Conservation (phyloP, 305 asterid genomes). For the Stenogyne calaminthoides region DNA sequence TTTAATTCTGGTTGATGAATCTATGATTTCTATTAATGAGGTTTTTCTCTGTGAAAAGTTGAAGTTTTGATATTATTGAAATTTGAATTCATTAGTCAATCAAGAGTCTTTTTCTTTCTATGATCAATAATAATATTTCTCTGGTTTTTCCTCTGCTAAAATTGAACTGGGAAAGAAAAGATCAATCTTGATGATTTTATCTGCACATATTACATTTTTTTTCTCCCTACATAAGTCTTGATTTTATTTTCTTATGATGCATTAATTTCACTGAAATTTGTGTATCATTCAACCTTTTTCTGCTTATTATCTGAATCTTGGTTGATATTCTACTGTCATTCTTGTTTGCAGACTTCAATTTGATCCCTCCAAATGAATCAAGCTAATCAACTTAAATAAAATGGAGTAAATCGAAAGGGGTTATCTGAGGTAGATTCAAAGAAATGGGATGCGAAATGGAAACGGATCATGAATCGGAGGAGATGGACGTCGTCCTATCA, state of each 20-base stretch:
- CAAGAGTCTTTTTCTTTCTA: not conserved
- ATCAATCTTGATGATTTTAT: not conserved
- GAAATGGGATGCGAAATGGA: conserved; percentile 83
- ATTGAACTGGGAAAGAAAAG: not conserved
- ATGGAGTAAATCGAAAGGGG: not conserved
- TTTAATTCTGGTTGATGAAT: conserved; percentile 10
- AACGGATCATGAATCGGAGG: conserved; percentile 52
- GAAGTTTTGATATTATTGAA: not conserved
- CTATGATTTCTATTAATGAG: not conserved
- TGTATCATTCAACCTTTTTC: not conserved
- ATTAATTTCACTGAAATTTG: not conserved
- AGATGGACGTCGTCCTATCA: conserved; percentile 74
- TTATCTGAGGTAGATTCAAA: conserved; percentile 11
- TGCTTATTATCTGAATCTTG: not conserved
- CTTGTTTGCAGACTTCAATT: conserved; percentile 25
- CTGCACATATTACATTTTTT: not conserved
- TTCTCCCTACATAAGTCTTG: not conserved
- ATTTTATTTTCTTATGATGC: not conserved
- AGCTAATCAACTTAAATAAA: not conserved
- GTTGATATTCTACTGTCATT: not conserved
- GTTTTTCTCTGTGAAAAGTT: not conserved
- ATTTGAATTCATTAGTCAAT: not conserved
- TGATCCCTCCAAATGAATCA: not conserved
- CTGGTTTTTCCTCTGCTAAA: not conserved
- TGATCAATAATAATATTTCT: not conserved